Conservation (phyloP, 768 basidiomycete genomes). For the Calocybe indica region DNA sequence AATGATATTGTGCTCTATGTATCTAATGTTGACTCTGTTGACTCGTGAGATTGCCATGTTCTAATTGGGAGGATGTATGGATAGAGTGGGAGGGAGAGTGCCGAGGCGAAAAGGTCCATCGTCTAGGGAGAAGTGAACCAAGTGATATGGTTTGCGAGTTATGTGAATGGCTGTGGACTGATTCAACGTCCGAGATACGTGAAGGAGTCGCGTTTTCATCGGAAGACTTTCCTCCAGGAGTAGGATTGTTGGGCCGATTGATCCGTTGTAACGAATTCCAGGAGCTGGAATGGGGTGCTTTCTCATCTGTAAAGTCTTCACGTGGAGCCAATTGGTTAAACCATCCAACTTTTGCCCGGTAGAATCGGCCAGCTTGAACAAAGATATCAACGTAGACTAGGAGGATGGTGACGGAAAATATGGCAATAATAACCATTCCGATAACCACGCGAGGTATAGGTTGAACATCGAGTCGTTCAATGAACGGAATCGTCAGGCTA, state of each 20-base stretch:
- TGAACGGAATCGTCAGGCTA: conserved; percentile 72
- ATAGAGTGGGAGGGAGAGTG: conserved; percentile 12
- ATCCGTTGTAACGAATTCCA: conserved; percentile 10
- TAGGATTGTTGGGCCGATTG: conserved; percentile 44
- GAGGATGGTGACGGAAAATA: conserved; percentile 67
- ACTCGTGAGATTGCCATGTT: no score
- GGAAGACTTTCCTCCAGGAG: conserved; percentile 38
- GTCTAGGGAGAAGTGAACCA: conserved; percentile 29
- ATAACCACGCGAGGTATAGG: conserved; percentile 81
- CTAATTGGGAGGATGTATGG: conserved; percentile 2
- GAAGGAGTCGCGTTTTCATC: conserved; percentile 22
- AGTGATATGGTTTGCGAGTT: conserved; percentile 33
- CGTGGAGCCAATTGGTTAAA: no score
- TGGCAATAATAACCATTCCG: conserved; percentile 65
- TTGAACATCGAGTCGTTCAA: conserved; percentile 53
- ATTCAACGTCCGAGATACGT: conserved; percentile 14
- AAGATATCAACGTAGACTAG: conserved; percentile 64
- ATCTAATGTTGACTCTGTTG: no score
- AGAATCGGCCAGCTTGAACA: conserved; percentile 33
- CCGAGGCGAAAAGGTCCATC: conserved; percentile 29
- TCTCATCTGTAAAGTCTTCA: conserved; percentile 5
- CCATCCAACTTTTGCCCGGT: no score
- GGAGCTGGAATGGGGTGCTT: neutral
- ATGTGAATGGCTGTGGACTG: conserved; percentile 24
- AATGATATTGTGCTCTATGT: no score